Percentiles rank a stretch among this genome's conserved stretches.
These are phyloP conservation scores for Lodderomyces elongisporus DNA, from an alignment of 1,139 yeast genomes.

Conservation along the genomic window DNA sequence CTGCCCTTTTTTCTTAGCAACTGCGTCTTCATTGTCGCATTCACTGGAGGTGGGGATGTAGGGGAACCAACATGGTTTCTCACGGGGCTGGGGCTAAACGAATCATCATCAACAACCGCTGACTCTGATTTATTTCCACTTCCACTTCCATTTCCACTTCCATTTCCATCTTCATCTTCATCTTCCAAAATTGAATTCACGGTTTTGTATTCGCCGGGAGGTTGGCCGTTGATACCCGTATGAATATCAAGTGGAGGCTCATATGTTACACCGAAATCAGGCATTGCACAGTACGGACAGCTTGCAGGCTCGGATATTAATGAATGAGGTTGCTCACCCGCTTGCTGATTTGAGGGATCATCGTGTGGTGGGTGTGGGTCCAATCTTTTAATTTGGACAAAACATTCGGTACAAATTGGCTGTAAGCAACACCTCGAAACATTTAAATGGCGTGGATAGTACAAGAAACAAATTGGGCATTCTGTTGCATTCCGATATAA, in stretches of 20 bases:
- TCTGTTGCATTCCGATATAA: slow-evolving; percentile 68
- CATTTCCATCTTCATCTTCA: slow-evolving; percentile 12
- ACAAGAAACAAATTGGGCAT: slow-evolving; percentile 92
- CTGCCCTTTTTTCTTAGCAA: slow-evolving; percentile 3
- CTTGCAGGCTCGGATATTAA: slow-evolving; percentile 81
- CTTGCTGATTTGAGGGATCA: slow-evolving; percentile 27
- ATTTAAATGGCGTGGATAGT: slow-evolving; percentile 75
- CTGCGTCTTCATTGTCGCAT: slow-evolving; percentile 1
- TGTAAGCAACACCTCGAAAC: slow-evolving; percentile 87
- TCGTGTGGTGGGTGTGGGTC: slow-evolving; percentile 97
- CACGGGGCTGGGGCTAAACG: slow-evolving; percentile 1
- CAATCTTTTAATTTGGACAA: slow-evolving; percentile 87
- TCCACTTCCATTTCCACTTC: slow-evolving; percentile 12
- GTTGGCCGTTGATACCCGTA: slow-evolving; percentile 50
- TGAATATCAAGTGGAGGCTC: slow-evolving; percentile 52
- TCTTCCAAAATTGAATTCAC: slow-evolving; percentile 6
- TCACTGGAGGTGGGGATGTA: slow-evolving; percentile 8
- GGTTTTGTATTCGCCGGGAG: slow-evolving; percentile 31
- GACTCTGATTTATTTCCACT: slow-evolving; percentile 4
- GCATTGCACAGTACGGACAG: slow-evolving; percentile 91
- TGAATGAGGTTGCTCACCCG: slow-evolving; percentile 45
- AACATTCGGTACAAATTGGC: slow-evolving; percentile 93
- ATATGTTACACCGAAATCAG: slow-evolving; percentile 81
- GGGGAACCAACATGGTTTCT: slow-evolving; percentile 8
- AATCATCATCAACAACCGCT: too few species aligned